Base-by-base conservation (phyloP, 2,329 filamentous ascomycete species). In the Blumeriella jaapii region DNA sequence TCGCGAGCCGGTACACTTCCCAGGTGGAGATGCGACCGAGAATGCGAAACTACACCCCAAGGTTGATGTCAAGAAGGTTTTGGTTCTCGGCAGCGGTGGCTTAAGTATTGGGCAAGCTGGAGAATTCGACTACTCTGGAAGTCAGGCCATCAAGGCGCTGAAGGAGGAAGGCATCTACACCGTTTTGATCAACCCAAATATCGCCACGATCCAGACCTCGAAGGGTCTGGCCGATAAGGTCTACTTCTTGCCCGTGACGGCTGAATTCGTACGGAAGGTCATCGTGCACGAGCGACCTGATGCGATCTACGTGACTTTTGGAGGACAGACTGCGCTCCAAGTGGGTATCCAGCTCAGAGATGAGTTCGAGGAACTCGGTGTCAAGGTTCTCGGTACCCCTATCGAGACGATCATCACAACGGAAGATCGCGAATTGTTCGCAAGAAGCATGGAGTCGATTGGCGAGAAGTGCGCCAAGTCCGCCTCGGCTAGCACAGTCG, bases 161-260 rank as follows among this genome's bases (percentile, higher is more conserved):
- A 96, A 96, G 63, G 82, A 96, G 59, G 91, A 96, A 62, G 89
- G 87, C 42, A 95, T 96, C 53, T 96, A 95, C 67, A 95, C 91
- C 3, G 80, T 98, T 45, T 68, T 98, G 45, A 96, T 98, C 70
- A 98, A 98, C 64, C 91, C 91, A 39, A 98, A 98, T 59, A 96
- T 98, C 57, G 91, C 91, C 48, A 98, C 91, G 0, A 96, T 96
- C 44, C 91, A 98, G 60, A 98, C 91, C 4, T 96, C 91, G 34
- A 95, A 95, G 64, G 91, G 91, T 46, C 68, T 98, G 34, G 91
- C 91, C 10, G 91, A 98, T 61, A 96, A 96, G 68, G 91, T 98
- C 33, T 98, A 96, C 64, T 98, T 96, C 69, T 68, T 96, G 27
- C 91, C 91, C 1, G 91, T 98, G 57, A 96, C 87, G 42, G 82